Evolutionary conservation across 1,139 yeast genomes (phyloP).

Genomic region (Geotrichum aggregatum): DNA sequence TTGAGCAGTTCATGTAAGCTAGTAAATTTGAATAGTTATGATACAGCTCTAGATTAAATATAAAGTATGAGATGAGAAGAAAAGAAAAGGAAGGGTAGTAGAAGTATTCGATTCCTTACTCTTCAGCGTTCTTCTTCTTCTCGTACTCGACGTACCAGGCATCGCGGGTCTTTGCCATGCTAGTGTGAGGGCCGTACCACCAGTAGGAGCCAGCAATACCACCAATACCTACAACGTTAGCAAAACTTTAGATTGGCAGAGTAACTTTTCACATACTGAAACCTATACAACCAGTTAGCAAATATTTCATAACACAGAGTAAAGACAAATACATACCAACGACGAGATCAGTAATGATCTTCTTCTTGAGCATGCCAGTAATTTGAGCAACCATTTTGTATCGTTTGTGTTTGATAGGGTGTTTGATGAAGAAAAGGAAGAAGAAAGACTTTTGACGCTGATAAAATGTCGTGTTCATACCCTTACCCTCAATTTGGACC

Average conservation of each 20-base stretch:
- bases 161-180: conserved; percentile 70
- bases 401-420: not conserved
- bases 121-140: conserved; percentile 64
- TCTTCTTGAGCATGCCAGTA: conserved; percentile 77
- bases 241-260: not conserved
- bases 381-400: conserved; percentile 79
- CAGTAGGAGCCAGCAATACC: conserved; percentile 54
- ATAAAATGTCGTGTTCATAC: not conserved
- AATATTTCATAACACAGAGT: not conserved
- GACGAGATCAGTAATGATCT: conserved; percentile 74
- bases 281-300: conserved; percentile 25
- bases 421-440: conserved; percentile 8
- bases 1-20: not conserved
- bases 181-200: conserved; percentile 77
- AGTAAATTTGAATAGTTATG: not conserved
- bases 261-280: conserved; percentile 39
- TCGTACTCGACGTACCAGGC: conserved; percentile 75
- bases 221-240: conserved; percentile 41
- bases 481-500: not conserved
- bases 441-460: not conserved
- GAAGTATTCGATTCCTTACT: conserved; percentile 32
- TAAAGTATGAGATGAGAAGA: not conserved
- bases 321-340: conserved; percentile 32
- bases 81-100: not conserved
- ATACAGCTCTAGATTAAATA: conserved; percentile 1